Base-by-base conservation (phyloP, 495 filamentous ascomycete species). In the Xylaria intraflava region DNA sequence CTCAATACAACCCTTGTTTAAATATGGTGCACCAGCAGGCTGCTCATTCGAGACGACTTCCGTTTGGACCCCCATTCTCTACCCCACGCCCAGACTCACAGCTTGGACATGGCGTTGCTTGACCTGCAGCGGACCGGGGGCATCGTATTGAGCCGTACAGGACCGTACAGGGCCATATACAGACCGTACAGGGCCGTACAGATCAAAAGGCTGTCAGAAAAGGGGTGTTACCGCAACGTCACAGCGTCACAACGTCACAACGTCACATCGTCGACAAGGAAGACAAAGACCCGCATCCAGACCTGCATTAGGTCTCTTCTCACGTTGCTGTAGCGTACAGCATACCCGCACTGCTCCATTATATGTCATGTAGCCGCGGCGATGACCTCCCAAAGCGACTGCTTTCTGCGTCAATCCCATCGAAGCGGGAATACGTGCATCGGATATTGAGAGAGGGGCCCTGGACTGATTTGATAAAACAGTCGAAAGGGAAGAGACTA, bases 291-390 rank as follows among this genome's bases (percentile, higher is more conserved):
- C 26, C 7, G 11, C 45, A 55, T 30, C 38, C 16, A 48, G 52
- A 49, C 52, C 52, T 55, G 52, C 52, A 55, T 55, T 42, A 55
- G 45, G 43, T 23, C 36, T 49, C 42, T 22, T 43, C 36, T 33
- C 14, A 36, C 35, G 27, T 14, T 43, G 52, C 26, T 55, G 45
- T n/a, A 17, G 35, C 17, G n/a, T 11, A 17, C n/a, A 16, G 35
- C 1, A 38, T 23, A 36, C 39, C 39, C 42, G 12, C 52, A 23
- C 17, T 19, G 19, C 16, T 31, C 35, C 35, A 38, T n/a, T 6
- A 35, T 35, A 35, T 38, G 35, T 38, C 35, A 38, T 17, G 35
- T 38, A 30, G 27, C 49, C 45, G 38, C 52, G 44, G 52, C 30
- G 35, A 43, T 40, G 40, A 35, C 26, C 44, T 35, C 44, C 38